Percentiles rank a stretch among this genome's conserved stretches.
Evolutionary conservation across 2,329 filamentous ascomycete genomes (phyloP).

Genomic region (Alternaria sp.): DNA sequence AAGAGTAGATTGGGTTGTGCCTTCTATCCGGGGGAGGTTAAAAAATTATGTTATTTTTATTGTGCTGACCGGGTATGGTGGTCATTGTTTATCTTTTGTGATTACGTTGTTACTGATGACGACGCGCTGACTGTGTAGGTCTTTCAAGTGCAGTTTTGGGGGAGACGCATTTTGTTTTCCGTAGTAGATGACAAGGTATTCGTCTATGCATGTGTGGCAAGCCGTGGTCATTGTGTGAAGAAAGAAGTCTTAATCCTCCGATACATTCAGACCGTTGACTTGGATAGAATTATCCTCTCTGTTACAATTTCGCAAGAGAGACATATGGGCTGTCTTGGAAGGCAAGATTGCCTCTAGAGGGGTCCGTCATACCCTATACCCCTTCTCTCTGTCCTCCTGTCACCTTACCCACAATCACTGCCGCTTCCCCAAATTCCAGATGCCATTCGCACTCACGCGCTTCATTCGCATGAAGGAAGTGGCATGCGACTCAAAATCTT

Average conservation of each 20-base stretch:
- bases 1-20: not conserved
- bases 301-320: not conserved
- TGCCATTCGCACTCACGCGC: not conserved
- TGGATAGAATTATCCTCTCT: not conserved
- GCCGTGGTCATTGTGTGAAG: not conserved
- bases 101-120: not conserved
- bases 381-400: not conserved
- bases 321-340: not conserved
- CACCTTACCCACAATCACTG: not conserved
- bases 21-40: constrained; percentile 3
- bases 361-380: no score
- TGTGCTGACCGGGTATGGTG: not conserved
- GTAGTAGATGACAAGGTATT: not conserved
- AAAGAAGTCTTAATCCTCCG: not conserved
- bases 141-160: not conserved
- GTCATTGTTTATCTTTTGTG: not conserved
- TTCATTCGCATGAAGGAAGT: not conserved
- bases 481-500: not conserved
- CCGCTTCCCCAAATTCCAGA: not conserved
- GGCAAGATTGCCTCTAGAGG: not conserved
- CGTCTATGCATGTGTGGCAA: no score
- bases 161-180: not conserved
- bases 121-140: not conserved
- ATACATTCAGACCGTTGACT: not conserved
- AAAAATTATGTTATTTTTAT: no score